Base-by-base conservation (phyloP, 2,329 filamentous ascomycete genomes). In the Alternaria ventricosa region DNA sequence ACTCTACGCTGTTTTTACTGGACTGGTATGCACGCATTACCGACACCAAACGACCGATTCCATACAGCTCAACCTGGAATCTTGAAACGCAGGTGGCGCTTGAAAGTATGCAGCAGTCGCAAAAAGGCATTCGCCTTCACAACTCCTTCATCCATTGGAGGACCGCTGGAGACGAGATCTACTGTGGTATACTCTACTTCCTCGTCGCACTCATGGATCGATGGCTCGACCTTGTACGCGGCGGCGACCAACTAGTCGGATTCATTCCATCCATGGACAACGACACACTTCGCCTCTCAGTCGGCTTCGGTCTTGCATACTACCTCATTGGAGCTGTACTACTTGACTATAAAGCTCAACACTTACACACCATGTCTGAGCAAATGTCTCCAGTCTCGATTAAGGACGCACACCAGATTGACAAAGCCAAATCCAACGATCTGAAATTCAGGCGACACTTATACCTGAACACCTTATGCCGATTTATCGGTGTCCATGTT, bases 121-220 rank as follows among this genome's bases (percentile, higher is more conserved):
- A 87, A 63, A 86, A 86, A 66, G 86, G 86, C 3, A 83, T 87
- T 15, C 80, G 83, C 25, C 78, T 87, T 15, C 86, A 88, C 73
- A 87, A 85, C 66, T 84, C 84, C 2, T 87, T 87, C 68, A 84
- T 87, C 25, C 85, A 87, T 64, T 87, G 85, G 84, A 83, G 86
- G n/a, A 85, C 86, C 62, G 84, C 85, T 6, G 84, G 84, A 41
- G 81, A 85, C 60, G 86, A 87, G 61, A 81, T 87, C 27, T 85
- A 84, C 28, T 87, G 84, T 63, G 85, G 84, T 27, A 78, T 87
- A 20, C 73, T 87, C 3, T 87, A 86, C 74, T 87, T 87, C 62
- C 69, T 87, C 10, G 79, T 86, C 36, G 86, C 86, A 7, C 81
- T 87, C 11, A 82, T 87, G 66, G 86, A 87, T 66, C 86, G 86